Evolutionary conservation across 805 yeast genomes (phyloP), one percentile per base, ranked within the genome.

Genomic region (Candida incommunis): DNA sequence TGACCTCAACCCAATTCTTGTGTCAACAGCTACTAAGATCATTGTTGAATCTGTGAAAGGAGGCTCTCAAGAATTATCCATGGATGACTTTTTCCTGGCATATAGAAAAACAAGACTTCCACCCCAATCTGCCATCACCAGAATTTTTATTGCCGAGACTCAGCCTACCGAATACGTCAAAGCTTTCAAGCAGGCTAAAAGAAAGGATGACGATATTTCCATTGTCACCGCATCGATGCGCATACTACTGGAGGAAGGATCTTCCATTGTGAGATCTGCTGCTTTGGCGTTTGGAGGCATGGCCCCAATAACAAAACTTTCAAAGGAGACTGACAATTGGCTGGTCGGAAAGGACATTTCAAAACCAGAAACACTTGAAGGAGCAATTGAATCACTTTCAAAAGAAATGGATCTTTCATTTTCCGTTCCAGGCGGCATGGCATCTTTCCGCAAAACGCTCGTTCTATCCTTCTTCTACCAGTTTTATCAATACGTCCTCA

Each of bases 341-440:
- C 46, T 58, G 1, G 48, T 49, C 5, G 61, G 58, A 4, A 43
- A 45, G 27, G 24, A 41, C 2, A 50, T 66, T 7, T 7, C 35
- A 3, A 41, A 50, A 3, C 44, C 46, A 4, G 29, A 48, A 11
- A 44, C 48, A 1, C 49, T 65, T 13, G 71, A 67, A 43, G 49
- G 48, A 4, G 62, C 60, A 2, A 49, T 58, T 22, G 58, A 59
- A 23, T 25, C 43, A 4, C 56, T 67, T 24, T 45, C 51, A 15
- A 45, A 52, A 23, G 75, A 70, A 47, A 68, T 58, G 48, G 56
- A 63, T 15, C 55, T 70, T 40, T 61, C 68, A 1, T 70, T 52
- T 51, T 60, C 60, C 16, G 75, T 70, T 40, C 74, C 74, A 3
- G 75, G 75, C 46, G 75, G 74, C 13, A 69, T 68, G 72, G 72